phyloP scores from a whole-genome alignment of 306 rosid genomes.

The Chamaecrista fasciculata region DNA sequence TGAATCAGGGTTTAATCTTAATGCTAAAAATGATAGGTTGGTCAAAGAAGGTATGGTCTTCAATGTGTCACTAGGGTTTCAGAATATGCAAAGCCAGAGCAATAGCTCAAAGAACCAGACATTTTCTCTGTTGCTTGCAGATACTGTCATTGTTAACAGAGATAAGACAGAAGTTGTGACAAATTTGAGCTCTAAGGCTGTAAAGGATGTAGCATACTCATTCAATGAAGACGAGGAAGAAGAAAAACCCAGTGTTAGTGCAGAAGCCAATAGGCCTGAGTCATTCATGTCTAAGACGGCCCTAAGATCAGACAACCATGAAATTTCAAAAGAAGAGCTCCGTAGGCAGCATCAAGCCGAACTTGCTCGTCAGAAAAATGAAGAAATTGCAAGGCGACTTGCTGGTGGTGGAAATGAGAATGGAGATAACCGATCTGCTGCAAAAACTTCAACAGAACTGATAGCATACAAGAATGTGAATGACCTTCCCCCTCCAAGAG shows the following conservation, averaged over 20 bases:
- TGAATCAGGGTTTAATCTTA: slow-evolving; percentile 61
- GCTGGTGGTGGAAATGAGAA: slow-evolving; percentile 50
- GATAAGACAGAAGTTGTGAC: slow-evolving; percentile 58
- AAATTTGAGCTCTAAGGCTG: slow-evolving; percentile 46
- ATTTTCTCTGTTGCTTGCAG: slow-evolving; percentile 60
- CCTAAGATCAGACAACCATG: slow-evolving; percentile 67
- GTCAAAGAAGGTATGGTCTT: slow-evolving; percentile 70
- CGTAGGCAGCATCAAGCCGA: slow-evolving; percentile 77
- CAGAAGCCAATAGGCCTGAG: slow-evolving; percentile 35
- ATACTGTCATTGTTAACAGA: slow-evolving; percentile 52
- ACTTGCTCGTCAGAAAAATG: slow-evolving; percentile 74
- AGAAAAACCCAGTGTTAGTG: slow-evolving; percentile 36
- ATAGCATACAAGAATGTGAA: slow-evolving; percentile 62
- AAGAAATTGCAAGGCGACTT: slow-evolving; percentile 69
- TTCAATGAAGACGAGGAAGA: slow-evolving; percentile 62
- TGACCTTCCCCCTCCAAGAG: slow-evolving; percentile 54
- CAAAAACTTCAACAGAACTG: slow-evolving; percentile 45
- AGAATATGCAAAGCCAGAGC: slow-evolving; percentile 46
- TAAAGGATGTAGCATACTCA: slow-evolving; percentile 61
- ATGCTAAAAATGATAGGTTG: slow-evolving; percentile 52
- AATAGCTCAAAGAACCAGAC: slow-evolving; percentile 37
- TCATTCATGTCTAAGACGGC: slow-evolving; percentile 52
- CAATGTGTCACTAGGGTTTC: slow-evolving; percentile 64
- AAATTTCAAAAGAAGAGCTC: slow-evolving; percentile 67
- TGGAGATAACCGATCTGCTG: slow-evolving; percentile 47